A percentile compares a stretch with the other conserved stretches of the same genome.
These are phyloP conservation scores for Podila clonocystis DNA, from an alignment of 192 early-diverging fungal species.

Conservation along the genomic window DNA sequence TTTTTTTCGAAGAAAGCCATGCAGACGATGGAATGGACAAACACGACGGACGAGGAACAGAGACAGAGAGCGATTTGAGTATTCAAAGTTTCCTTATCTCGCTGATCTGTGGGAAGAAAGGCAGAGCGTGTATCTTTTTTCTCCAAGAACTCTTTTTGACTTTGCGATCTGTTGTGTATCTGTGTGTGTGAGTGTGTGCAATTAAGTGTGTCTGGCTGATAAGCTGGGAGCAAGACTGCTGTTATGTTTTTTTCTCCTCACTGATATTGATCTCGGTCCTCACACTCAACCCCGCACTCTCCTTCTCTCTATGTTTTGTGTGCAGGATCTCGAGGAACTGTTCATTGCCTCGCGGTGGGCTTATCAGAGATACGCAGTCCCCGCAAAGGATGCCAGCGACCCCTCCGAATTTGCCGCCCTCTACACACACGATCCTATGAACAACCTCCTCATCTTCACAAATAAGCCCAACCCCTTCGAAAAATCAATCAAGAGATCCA, in stretches of 20 bases:
- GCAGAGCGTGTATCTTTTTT: background rate
- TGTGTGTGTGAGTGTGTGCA: too few relatives aligned
- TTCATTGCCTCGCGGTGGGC: constrained; percentile 34
- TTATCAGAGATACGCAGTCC: constrained; percentile 34
- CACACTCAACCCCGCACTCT: background rate
- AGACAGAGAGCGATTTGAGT: too few relatives aligned
- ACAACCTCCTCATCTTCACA: constrained; percentile 82
- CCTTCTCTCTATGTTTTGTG: background rate
- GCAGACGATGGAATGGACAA: too few relatives aligned
- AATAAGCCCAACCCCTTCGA: constrained; percentile 63
- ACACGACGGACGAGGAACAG: too few relatives aligned
- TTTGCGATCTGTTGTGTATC: too few relatives aligned
- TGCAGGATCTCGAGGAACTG: constrained; percentile 28
- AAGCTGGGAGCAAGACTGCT: too few relatives aligned
- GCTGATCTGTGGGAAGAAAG: constrained; percentile 3
- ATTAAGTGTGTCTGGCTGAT: too few relatives aligned
- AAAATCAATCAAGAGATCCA: constrained; percentile 39
- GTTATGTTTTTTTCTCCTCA: background rate
- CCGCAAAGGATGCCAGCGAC: constrained; percentile 8
- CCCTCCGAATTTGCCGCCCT: constrained; percentile 40
- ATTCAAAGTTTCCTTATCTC: constrained; percentile 19
- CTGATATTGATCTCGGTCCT: background rate
- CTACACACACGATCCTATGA: constrained; percentile 79
- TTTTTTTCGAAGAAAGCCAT: too few relatives aligned
- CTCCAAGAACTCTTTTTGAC: background rate